Evolutionary conservation across 2,329 filamentous ascomycete genomes (phyloP).

Genomic region (Paecilomyces fulvus): DNA sequence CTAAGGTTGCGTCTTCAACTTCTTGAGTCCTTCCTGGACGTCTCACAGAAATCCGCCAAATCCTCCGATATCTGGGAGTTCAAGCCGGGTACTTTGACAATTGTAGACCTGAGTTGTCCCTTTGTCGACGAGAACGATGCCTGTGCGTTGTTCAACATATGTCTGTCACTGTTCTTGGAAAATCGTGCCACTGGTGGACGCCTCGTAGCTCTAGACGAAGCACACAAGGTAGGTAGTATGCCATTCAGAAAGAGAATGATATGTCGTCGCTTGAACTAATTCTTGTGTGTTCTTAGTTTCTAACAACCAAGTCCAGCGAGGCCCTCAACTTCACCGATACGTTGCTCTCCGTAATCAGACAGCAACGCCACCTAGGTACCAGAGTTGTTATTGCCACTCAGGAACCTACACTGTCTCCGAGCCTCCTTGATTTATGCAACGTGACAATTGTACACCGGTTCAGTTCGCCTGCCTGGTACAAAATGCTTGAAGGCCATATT

Average conservation of each 20-base stretch:
- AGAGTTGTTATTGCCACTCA: conserved; percentile 67
- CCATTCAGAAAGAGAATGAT: background rate
- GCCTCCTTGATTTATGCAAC: conserved; percentile 62
- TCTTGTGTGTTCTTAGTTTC: conserved; percentile 40
- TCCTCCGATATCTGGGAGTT: conserved; percentile 10
- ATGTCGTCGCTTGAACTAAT: background rate
- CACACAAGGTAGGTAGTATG: conserved; percentile 52
- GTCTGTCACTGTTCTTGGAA: conserved; percentile 57
- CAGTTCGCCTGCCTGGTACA: conserved; percentile 56
- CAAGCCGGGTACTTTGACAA: conserved; percentile 40
- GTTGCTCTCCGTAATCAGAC: conserved; percentile 55
- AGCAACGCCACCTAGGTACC: conserved; percentile 61
- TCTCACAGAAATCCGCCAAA: conserved; percentile 5
- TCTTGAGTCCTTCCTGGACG: conserved; percentile 55
- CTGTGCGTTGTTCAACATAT: conserved; percentile 66
- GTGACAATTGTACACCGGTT: conserved; percentile 68
- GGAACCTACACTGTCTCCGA: conserved; percentile 62
- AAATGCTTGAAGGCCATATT: conserved; percentile 39
- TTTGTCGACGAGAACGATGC: conserved; percentile 59
- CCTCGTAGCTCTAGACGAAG: conserved; percentile 65
- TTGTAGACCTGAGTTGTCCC: conserved; percentile 65
- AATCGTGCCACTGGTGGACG: conserved; percentile 43
- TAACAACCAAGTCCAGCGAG: conserved; percentile 47
- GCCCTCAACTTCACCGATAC: conserved; percentile 52
- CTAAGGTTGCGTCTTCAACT: conserved; percentile 54